Conservation (phyloP, 306 rosid genomes). For the Acacia crassicarpa region DNA sequence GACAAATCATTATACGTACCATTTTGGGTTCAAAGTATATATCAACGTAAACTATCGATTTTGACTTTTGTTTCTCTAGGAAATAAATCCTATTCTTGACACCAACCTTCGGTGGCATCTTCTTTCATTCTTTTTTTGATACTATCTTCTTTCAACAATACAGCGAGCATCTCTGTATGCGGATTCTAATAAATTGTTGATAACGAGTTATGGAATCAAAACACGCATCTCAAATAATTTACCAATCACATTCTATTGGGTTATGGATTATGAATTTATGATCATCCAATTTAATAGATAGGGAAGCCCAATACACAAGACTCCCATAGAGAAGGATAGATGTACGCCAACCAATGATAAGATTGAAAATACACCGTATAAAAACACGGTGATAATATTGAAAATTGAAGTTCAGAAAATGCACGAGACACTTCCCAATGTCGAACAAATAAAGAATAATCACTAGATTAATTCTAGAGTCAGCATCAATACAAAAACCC, state of each 20-base stretch:
- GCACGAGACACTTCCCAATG: background rate
- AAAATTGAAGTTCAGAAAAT: background rate
- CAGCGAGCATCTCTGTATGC: background rate
- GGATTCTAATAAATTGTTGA: background rate
- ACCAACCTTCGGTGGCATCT: background rate
- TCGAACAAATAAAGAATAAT: conserved; percentile 23
- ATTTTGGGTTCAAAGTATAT: too few relatives aligned
- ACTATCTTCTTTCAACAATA: background rate
- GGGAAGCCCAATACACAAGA: too few relatives aligned
- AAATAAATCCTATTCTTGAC: background rate
- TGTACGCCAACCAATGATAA: too few relatives aligned
- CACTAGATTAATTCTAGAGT: conserved; percentile 16
- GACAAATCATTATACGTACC: too few relatives aligned
- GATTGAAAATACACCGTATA: too few relatives aligned
- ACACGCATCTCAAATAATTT: background rate
- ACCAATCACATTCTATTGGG: background rate
- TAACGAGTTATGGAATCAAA: background rate
- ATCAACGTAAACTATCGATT: too few relatives aligned
- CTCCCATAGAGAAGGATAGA: too few relatives aligned
- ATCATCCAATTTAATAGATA: background rate
- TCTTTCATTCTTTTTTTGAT: background rate
- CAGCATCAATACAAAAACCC: conserved; percentile 27
- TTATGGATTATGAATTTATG: background rate
- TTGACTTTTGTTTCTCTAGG: too few relatives aligned
- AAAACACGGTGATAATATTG: background rate